A percentile compares a stretch with the other conserved stretches of the same genome.
Evolutionary conservation across 2,329 filamentous ascomycete species (phyloP).

Genomic region (Penicillium fuscoglaucum): DNA sequence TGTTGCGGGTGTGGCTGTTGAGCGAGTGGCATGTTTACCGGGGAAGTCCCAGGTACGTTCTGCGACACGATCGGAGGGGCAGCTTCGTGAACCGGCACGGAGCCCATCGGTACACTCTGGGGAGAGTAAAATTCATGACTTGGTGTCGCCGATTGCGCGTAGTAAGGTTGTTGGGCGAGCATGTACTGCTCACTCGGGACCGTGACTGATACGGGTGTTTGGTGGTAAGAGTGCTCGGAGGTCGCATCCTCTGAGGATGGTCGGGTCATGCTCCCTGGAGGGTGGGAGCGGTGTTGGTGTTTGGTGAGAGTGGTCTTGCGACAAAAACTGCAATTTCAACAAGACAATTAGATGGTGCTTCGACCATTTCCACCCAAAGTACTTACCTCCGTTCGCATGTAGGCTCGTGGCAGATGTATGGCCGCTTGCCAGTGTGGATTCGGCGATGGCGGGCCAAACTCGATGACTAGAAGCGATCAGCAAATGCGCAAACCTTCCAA

Average conservation of each 20-base stretch:
- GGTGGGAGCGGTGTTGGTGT: constrained; percentile 43
- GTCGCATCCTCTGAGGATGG: constrained; percentile 39
- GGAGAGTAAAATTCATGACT: constrained; percentile 41
- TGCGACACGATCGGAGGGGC: constrained; percentile 34
- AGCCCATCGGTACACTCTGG: constrained; percentile 34
- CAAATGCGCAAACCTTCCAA: neutral
- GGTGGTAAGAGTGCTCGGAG: constrained; percentile 40
- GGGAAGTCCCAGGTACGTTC: constrained; percentile 31
- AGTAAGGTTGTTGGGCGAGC: constrained; percentile 39
- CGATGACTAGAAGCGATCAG: constrained; percentile 33
- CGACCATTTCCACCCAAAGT: neutral
- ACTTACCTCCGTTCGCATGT: constrained; percentile 42
- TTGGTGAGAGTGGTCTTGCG: constrained; percentile 45
- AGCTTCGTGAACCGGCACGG: constrained; percentile 33
- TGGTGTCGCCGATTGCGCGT: constrained; percentile 35
- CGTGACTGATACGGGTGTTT: constrained; percentile 28
- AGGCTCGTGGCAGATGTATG: constrained; percentile 44
- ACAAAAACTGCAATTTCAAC: constrained; percentile 36
- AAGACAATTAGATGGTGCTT: constrained; percentile 4
- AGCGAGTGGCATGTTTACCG: constrained; percentile 31
- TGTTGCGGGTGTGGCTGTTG: constrained; percentile 30
- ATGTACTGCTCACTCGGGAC: constrained; percentile 39
- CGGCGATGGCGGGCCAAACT: constrained; percentile 44
- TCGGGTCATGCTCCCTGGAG: constrained; percentile 35
- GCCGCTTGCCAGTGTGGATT: constrained; percentile 44